These are phyloP conservation scores for Aschersonia sp. DNA, from an alignment of 2,329 filamentous ascomycete genomes.

Conservation along the genomic window DNA sequence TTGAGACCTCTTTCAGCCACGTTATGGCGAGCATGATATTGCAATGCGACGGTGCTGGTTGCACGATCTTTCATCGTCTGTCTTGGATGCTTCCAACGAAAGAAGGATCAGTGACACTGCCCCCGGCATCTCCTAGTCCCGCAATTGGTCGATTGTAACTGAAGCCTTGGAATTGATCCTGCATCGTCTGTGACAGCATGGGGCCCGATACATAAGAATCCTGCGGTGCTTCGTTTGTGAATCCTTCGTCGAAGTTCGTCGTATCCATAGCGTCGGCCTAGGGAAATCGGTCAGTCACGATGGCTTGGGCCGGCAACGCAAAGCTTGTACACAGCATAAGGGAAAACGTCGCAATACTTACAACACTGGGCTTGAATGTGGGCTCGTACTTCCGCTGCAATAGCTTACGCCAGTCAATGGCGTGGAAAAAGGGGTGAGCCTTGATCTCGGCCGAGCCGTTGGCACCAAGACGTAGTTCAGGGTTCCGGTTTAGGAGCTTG, in stretches of 20 bases:
- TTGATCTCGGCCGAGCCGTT: constrained; percentile 97
- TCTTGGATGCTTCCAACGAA: constrained; percentile 49
- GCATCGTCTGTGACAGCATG: constrained; percentile 84
- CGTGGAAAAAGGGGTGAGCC: constrained; percentile 96
- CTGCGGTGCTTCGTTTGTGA: constrained; percentile 76
- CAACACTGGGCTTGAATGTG: constrained; percentile 91
- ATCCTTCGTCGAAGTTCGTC: constrained; percentile 82
- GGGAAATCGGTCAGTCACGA: neutral
- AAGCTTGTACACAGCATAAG: neutral
- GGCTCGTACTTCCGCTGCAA: constrained; percentile 97
- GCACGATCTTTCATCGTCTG: constrained; percentile 14
- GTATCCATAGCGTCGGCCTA: constrained; percentile 79
- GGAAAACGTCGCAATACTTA: constrained; percentile 35
- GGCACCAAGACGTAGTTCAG: constrained; percentile 75
- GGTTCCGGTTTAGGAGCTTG: constrained; percentile 82
- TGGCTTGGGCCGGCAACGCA: too few relatives aligned
- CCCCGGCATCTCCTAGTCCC: constrained; percentile 81
- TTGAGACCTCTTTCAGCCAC: neutral
- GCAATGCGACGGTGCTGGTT: neutral
- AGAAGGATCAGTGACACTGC: constrained; percentile 79
- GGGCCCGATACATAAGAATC: constrained; percentile 91
- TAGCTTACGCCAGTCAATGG: constrained; percentile 96
- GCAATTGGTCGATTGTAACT: constrained; percentile 94
- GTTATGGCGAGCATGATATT: neutral
- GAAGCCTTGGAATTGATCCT: constrained; percentile 92